Percentiles rank a stretch among this genome's conserved stretches.
Evolutionary conservation across 192 early-diverging fungal species (phyloP).

Genomic region (Lunasporangiospora selenospora): DNA sequence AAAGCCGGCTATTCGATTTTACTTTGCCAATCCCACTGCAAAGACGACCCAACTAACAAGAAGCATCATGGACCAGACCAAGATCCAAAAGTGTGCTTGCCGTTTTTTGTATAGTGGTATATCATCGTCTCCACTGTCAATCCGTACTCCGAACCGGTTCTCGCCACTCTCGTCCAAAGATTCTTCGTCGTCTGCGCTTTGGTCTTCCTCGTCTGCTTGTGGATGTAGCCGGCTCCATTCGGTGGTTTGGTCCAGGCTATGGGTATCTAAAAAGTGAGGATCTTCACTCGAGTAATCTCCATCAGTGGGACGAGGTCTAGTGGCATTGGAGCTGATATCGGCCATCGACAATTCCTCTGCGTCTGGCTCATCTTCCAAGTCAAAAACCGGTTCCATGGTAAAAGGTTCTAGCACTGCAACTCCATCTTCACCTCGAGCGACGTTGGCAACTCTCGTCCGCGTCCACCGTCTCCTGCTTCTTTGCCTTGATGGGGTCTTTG

Average conservation of each 20-base stretch:
- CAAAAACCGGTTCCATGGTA: constrained; percentile 37
- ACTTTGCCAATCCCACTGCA: constrained; percentile 26
- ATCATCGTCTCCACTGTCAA: constrained; percentile 42
- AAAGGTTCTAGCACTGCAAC: constrained; percentile 40
- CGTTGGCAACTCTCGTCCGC: constrained; percentile 27
- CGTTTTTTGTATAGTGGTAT: constrained; percentile 26
- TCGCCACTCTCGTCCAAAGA: constrained; percentile 27
- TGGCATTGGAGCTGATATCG: constrained; percentile 6
- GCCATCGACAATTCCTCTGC: constrained; percentile 40
- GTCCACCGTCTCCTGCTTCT: constrained; percentile 1
- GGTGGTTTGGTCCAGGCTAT: neutral
- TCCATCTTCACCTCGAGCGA: no score
- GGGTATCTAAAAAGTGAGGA: neutral
- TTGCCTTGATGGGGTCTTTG: neutral
- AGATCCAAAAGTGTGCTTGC: constrained; percentile 43
- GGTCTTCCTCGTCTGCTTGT: neutral
- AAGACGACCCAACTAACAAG: constrained; percentile 37
- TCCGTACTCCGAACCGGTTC: constrained; percentile 39
- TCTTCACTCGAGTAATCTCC: neutral
- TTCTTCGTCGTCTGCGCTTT: neutral
- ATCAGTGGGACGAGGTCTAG: neutral
- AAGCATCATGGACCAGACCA: constrained; percentile 27
- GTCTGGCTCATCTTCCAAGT: constrained; percentile 31
- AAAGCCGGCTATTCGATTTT: no score
- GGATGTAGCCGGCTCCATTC: neutral